Base-by-base conservation (phyloP, 352 stramenopile genomes). In the Phytophthora rubi region DNA sequence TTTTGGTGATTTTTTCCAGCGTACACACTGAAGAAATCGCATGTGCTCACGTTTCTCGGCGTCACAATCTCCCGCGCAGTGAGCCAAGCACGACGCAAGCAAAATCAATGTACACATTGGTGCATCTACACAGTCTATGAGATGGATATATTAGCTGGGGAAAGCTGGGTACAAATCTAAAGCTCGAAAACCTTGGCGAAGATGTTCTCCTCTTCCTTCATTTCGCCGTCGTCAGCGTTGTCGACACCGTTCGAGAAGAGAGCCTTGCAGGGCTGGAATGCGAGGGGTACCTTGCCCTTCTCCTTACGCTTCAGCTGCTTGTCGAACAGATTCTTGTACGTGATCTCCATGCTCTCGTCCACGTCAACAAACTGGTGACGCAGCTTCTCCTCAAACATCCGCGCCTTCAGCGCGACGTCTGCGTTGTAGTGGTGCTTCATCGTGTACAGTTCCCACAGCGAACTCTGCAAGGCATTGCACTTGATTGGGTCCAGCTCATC, bases 401-500 rank as follows among this genome's bases (percentile, higher is more conserved):
- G 90, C 26, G 96, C 97, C 65, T 98, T 86, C 35, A 88, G 83
- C 9, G 89, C 85, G 13, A 99, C 93, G 13, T 97, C 90, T 32
- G 94, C 92, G 76, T 98, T 97, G 77, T 98, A 99, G 81, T 99
- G 97, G 23, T 92, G 75, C 74, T 94, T 92, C 76, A 99, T 92
- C 15, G 93, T 97, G 56, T 89, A 81, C 32, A 99, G 76, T 79
- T 99, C 97, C 97, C 97, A 99, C 33, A 99, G 74, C 35, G 91
- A 98, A 59, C 89, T 98, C 80, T 98, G 91, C 61, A 99, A 76
- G 5, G 90, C 89, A 62, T 91, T 83, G 61, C 81, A 84, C 70
- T 89, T 82, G 32, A 83, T 71, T 26, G 88, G 89, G 58, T 96
- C 88, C 28, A 80, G 69, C 65, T 88, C 83, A 18, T 91, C 82